Base-by-base conservation (phyloP, 2,329 filamentous ascomycete species). In the Fusarium stilboides region DNA sequence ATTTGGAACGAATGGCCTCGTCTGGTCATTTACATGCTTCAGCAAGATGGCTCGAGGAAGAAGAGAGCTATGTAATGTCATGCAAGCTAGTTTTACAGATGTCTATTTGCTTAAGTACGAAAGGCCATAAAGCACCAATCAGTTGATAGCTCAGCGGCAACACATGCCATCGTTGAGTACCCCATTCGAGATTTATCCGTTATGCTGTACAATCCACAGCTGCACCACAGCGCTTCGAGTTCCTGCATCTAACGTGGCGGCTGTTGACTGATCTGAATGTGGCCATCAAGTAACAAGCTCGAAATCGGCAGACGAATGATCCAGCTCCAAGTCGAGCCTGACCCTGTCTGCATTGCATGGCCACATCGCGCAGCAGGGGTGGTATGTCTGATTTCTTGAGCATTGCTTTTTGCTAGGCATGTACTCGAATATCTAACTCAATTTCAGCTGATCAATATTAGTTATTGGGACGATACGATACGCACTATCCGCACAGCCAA, bases 191-290 rank as follows among this genome's bases (percentile, higher is more conserved):
- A 62, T 43, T 40, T 58, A 53, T 17, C 36, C 54, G 46, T 47
- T 65, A 46, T 62, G 50, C 40, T 57, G 58, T 65, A 47, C 37
- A 46, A 55, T 70, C 59, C 58, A 65, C 51, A 56, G 34, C 60
- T 64, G 62, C 70, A 73, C 58, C 57, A 58, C 39, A 42, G 62
- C 50, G 57, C 67, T 50, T 68, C 56, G 49, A 74, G 73, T 75
- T 75, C 71, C 73, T 75, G 73, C 73, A 68, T 75, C 58, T 47
- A 71, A 75, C 73, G 73, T 75, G 73, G 73, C 73, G 68, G 60
- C 58, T 65, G 68, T 64, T 75, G 43, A 75, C 62, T 75, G 71
- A 75, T 61, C 44, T 73, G 51, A 68, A 58, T 37, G 26, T 60
- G 39, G 45, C 44, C 57, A 47, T 72, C 44, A 40, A 71, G 53